Percentiles rank a stretch among this genome's conserved stretches.
Conservation (phyloP, 2,329 filamentous ascomycete species). For the Xylariomycetidae sp. region DNA sequence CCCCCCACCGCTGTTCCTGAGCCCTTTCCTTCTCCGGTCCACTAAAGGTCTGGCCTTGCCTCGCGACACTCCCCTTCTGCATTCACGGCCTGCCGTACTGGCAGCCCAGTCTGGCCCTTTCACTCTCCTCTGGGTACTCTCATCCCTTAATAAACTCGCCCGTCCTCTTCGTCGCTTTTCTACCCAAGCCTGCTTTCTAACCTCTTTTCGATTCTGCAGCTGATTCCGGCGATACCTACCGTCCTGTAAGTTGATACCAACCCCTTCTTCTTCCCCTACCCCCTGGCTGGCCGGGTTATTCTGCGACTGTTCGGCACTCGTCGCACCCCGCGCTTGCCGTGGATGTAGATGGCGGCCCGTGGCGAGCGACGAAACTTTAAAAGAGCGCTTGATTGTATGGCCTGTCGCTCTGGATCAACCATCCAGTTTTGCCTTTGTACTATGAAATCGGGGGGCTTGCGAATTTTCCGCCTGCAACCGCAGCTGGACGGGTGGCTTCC, state of each 20-base stretch:
- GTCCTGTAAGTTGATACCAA: conserved; percentile 45
- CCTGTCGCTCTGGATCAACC: too few species aligned
- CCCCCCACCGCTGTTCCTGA: conserved; percentile 39
- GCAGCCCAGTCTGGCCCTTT: conserved; percentile 12
- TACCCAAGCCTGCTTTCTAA: conserved; percentile 29
- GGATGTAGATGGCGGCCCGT: too few species aligned
- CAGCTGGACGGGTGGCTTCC: too few species aligned
- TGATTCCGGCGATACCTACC: conserved; percentile 56
- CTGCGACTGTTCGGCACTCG: too few species aligned
- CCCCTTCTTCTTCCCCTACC: too few species aligned
- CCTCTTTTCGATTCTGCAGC: conserved; percentile 36
- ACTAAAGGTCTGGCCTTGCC: conserved; percentile 35
- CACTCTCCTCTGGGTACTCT: conserved; percentile 2
- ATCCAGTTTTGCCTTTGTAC: too few species aligned
- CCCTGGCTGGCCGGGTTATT: too few species aligned
- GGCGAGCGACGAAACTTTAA: too few species aligned
- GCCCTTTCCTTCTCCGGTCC: conserved; percentile 38
- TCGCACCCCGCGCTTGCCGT: too few species aligned
- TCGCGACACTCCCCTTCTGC: conserved; percentile 27
- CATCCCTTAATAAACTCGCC: conserved; percentile 12
- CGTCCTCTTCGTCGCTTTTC: neutral
- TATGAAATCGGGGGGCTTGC: too few species aligned
- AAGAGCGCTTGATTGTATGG: too few species aligned
- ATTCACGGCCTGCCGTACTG: conserved; percentile 25
- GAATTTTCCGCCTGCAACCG: too few species aligned